Conservation (phyloP, 495 filamentous ascomycete species). For the Letharia lupina region DNA sequence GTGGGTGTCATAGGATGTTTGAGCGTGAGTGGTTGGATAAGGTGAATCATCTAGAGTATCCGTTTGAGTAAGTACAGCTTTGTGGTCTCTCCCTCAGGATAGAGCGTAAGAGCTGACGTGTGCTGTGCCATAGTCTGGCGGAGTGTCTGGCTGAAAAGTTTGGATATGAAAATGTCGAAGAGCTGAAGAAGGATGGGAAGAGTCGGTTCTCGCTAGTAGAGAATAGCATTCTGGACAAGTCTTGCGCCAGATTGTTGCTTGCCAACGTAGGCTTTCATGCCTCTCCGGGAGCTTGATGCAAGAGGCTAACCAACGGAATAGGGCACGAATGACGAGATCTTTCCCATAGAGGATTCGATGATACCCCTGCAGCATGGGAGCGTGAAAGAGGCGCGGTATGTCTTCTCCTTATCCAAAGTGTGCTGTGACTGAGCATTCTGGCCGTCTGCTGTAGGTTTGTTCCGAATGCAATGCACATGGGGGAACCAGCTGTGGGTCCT, state of each 20-base stretch:
- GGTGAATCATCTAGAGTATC: conserved; percentile 71
- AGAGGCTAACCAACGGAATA: not conserved
- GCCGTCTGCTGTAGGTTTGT: not conserved
- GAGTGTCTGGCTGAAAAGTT: conserved; percentile 62
- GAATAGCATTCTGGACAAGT: conserved; percentile 56
- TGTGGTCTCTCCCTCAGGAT: too few relatives aligned
- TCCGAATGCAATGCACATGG: conserved; percentile 9
- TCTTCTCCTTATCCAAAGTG: not conserved
- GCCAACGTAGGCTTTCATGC: conserved; percentile 48
- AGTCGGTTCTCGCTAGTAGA: conserved; percentile 67
- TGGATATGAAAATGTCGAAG: conserved; percentile 52
- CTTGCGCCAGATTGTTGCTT: conserved; percentile 54
- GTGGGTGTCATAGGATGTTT: conserved; percentile 65
- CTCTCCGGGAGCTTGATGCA: not conserved
- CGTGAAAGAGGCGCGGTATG: conserved; percentile 58
- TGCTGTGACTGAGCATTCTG: not conserved
- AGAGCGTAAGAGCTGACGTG: not conserved
- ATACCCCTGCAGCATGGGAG: conserved; percentile 59
- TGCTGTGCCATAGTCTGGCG: conserved; percentile 38
- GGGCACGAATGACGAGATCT: conserved; percentile 60
- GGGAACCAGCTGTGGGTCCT: not conserved
- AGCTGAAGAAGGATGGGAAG: conserved; percentile 51
- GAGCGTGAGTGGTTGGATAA: conserved; percentile 53
- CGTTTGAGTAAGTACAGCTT: conserved; percentile 48
- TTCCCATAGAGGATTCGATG: conserved; percentile 71